phyloP scores from a whole-genome alignment of 176 grass and related monocot genomes.

The Alloteropsis semialata region DNA sequence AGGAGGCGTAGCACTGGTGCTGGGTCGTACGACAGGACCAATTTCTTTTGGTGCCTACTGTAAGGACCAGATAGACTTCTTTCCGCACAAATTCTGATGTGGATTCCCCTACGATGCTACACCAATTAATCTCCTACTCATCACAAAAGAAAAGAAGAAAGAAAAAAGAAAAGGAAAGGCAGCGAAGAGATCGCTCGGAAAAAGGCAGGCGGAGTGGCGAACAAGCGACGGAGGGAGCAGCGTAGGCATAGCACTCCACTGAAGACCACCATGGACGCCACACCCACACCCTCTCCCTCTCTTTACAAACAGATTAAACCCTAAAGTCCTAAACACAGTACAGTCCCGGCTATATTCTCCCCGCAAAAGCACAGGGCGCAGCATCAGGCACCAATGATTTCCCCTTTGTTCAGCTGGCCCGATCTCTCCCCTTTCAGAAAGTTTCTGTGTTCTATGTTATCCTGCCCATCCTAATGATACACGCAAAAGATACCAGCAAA shows the following conservation, averaged over 20 bases:
- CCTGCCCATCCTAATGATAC: neutral
- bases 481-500: too few species aligned
- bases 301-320: neutral
- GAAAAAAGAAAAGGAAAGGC: neutral
- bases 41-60: neutral
- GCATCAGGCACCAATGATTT: neutral
- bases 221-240: slow-evolving; percentile 5
- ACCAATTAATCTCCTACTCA: neutral
- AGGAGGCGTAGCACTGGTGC: neutral
- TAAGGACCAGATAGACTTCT: neutral
- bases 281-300: neutral
- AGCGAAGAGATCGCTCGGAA: neutral
- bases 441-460: neutral
- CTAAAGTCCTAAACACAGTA: neutral
- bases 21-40: neutral
- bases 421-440: neutral
- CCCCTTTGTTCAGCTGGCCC: neutral
- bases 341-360: neutral
- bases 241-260: slow-evolving; percentile 8
- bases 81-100: slow-evolving; percentile 33
- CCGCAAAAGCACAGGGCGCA: neutral
- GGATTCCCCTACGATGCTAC: slow-evolving; percentile 12
- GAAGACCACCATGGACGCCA: neutral
- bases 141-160: neutral
- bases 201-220: slow-evolving; percentile 14